Percentiles rank a stretch among this genome's conserved stretches.
Evolutionary conservation across 768 basidiomycete species (phyloP).

Genomic region (Tricholoma terreum): DNA sequence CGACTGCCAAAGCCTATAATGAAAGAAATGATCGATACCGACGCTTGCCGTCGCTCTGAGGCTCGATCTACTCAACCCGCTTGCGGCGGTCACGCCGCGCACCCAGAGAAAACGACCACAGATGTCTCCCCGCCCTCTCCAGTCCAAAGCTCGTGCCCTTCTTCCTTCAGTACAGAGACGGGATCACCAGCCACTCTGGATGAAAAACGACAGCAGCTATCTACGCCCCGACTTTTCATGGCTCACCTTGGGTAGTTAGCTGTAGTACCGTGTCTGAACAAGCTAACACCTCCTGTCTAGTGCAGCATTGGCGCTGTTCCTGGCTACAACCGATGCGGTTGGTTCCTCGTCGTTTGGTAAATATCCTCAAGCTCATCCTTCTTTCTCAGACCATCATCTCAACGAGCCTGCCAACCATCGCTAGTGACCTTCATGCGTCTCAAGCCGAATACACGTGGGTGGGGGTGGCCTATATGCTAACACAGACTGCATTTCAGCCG

Average conservation of each 20-base stretch:
- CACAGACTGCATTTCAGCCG: constrained; percentile 83
- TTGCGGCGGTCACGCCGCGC: background rate
- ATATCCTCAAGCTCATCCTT: constrained; percentile 1
- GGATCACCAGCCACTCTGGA: constrained; percentile 30
- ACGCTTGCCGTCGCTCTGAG: background rate
- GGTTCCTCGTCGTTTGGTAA: background rate
- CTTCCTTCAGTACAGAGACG: constrained; percentile 27
- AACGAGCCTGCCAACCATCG: constrained; percentile 79
- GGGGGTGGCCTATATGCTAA: constrained; percentile 79
- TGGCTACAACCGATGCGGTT: constrained; percentile 85
- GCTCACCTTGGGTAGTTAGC: constrained; percentile 65
- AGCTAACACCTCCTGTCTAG: constrained; percentile 32
- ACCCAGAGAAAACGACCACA: background rate
- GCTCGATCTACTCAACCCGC: background rate
- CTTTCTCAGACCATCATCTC: constrained; percentile 63
- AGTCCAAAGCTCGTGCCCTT: constrained; percentile 7
- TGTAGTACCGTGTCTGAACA: constrained; percentile 2
- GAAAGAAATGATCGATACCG: background rate
- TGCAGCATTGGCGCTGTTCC: constrained; percentile 75
- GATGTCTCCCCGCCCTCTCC: background rate
- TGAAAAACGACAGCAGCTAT: constrained; percentile 33
- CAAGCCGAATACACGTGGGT: constrained; percentile 83
- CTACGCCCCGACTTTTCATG: constrained; percentile 54
- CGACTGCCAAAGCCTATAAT: background rate
- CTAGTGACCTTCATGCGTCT: constrained; percentile 63